Percentiles rank a stretch among this genome's conserved stretches.
phyloP scores from a whole-genome alignment of 2,329 filamentous ascomycete genomes.

The Aspergillus pseudoviridinutans region DNA sequence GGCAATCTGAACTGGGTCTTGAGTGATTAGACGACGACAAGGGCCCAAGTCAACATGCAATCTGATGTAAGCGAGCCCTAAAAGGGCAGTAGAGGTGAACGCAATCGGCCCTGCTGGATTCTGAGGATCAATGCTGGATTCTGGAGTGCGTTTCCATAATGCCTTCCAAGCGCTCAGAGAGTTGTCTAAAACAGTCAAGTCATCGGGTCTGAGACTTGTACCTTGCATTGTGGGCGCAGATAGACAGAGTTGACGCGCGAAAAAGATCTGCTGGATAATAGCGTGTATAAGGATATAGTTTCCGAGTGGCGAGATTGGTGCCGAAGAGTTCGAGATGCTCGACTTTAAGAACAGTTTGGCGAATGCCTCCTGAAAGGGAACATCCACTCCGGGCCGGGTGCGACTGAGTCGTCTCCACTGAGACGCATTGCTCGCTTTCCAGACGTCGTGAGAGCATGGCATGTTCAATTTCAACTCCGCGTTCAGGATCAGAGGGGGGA shows the following conservation, averaged over 20 bases:
- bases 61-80: slow-evolving; percentile 46
- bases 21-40: slow-evolving; percentile 44
- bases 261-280: slow-evolving; percentile 53
- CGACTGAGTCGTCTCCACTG: slow-evolving; percentile 47
- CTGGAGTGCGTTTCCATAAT: slow-evolving; percentile 50
- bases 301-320: slow-evolving; percentile 47
- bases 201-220: slow-evolving; percentile 42
- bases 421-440: slow-evolving; percentile 49
- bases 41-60: slow-evolving; percentile 47
- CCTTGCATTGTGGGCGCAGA: slow-evolving; percentile 42
- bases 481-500: slow-evolving; percentile 55
- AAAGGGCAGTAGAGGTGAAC: slow-evolving; percentile 49
- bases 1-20: slow-evolving; percentile 46
- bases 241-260: slow-evolving; percentile 47
- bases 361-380: slow-evolving; percentile 44
- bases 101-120: slow-evolving; percentile 52
- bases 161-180: slow-evolving; percentile 51
- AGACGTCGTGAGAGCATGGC: slow-evolving; percentile 52
- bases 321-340: slow-evolving; percentile 29
- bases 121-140: slow-evolving; percentile 52
- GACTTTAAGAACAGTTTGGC: slow-evolving; percentile 42
- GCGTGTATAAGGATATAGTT: slow-evolving; percentile 54
- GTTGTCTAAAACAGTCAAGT: slow-evolving; percentile 42
- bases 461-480: slow-evolving; percentile 52
- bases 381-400: slow-evolving; percentile 29